Conservation (phyloP, 345 rosid species). For the Aegle marmelos region DNA sequence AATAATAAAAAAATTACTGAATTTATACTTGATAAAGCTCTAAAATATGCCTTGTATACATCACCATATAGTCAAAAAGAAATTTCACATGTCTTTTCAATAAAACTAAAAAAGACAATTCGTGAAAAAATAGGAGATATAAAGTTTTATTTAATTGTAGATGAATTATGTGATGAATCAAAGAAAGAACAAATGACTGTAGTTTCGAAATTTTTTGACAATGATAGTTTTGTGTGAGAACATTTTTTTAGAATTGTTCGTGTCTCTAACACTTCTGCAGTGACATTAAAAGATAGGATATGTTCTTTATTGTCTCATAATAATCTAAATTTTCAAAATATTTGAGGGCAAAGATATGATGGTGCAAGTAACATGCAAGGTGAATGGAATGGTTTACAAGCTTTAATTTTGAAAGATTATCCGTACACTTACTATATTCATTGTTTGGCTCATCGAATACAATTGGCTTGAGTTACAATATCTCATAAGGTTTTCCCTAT, state of each 20-base stretch:
- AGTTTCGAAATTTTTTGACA: no score
- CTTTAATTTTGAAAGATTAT: not conserved
- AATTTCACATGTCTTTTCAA: no score
- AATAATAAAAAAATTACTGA: not conserved
- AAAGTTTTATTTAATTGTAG: not conserved
- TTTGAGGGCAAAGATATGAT: constrained; percentile 7
- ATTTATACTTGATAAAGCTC: no score
- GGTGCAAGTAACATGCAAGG: constrained; percentile 8
- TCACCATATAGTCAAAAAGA: no score
- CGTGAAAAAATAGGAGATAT: not conserved
- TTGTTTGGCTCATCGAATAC: constrained; percentile 9
- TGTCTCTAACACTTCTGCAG: not conserved
- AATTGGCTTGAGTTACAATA: constrained; percentile 6
- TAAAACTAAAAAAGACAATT: not conserved
- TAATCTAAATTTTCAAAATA: constrained; percentile 3
- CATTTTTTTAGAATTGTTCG: not conserved
- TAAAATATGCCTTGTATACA: no score
- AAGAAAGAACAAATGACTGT: not conserved
- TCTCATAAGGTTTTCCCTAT: not conserved
- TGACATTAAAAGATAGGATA: not conserved
- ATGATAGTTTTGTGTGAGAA: not conserved
- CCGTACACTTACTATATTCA: constrained; percentile 2
- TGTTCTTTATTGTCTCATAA: not conserved
- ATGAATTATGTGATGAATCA: not conserved
- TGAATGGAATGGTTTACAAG: not conserved